Base-by-base conservation (phyloP, 192 early-diverging fungal genomes). In the Oehlia diaphana region DNA sequence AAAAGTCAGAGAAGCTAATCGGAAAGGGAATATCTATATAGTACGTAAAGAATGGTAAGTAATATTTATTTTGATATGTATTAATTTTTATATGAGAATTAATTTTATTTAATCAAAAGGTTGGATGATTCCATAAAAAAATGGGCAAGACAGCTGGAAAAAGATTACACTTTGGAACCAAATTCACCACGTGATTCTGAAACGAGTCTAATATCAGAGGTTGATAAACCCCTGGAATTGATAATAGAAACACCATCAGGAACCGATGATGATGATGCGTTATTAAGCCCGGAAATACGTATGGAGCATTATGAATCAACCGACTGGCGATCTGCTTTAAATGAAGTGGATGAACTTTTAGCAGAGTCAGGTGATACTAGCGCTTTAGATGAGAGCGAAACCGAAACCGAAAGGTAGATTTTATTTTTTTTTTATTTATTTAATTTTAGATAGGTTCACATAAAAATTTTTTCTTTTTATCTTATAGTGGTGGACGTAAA, bases 91-190 rank as follows among this genome's bases (percentile, higher is more conserved):
- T 42, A 47, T 12, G 44, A 47, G 10, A 12, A 47, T 5, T 87
- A 47, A 44, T 37, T 62, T 49, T 62, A 82, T 62, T 33, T 7
- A 39, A 31, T 33, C 7, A 44, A 10, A 49, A 90, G 93, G 95
- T 86, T 97, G 42, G 80, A 89, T 21, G 90, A 96, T 74, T 93
- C 92, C 19, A 90, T 93, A 5, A 82, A 82, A 31, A 87, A 89
- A 21, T 97, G 94, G 94, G 80, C 87, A 63, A 81, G 91, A 26
- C 83, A 93, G 42, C 90, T 93, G 23, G 96, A 97, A 82, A 77
- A 82, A 0, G 44, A 78, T 1, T 96, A 96, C 75, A 62, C 89
- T 65, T 49, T 89, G n/a, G 66, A 73, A 58, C 2, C 76, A 82
- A 23, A 53, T 62, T 9, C 63, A 79, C 28, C 53, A 53, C 47